Conservation (phyloP, 768 basidiomycete genomes). For the Pulveroboletus sp. region DNA sequence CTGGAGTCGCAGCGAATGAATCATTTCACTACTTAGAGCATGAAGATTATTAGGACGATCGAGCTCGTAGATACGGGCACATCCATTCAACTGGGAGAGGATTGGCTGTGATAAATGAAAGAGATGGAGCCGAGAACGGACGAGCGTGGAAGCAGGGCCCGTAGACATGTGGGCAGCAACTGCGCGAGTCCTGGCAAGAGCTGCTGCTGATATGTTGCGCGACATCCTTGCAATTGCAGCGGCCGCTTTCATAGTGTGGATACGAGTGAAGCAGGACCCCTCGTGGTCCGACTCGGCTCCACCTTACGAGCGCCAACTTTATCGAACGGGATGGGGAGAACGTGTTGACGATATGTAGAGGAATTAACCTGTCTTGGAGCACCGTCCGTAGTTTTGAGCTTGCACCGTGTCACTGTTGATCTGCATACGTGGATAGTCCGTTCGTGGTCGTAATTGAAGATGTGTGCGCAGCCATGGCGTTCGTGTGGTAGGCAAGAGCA, state of each 20-base stretch:
- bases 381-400: constrained; percentile 13
- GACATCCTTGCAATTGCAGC: constrained; percentile 27
- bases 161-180: constrained; percentile 36
- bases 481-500: too few species aligned
- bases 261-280: too few species aligned
- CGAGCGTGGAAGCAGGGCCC: constrained; percentile 12
- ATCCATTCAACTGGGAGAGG: constrained; percentile 62
- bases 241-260: constrained; percentile 24
- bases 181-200: constrained; percentile 22
- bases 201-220: constrained; percentile 22
- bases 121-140: constrained; percentile 5
- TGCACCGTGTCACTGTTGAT: not conserved
- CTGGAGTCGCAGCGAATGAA: constrained; percentile 61
- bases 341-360: constrained; percentile 2
- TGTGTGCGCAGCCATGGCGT: too few species aligned
- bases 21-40: constrained; percentile 76
- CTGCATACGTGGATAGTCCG: constrained; percentile 10
- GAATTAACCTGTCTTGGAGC: constrained; percentile 25
- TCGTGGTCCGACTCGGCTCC: too few species aligned
- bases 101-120: constrained; percentile 42
- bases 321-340: too few species aligned
- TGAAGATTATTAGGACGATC: constrained; percentile 81
- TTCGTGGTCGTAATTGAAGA: constrained; percentile 15
- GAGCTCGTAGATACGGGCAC: constrained; percentile 65
- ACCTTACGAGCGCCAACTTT: too few species aligned